Conservation (phyloP, 441 rosid genomes). For the Adansonia grandidieri region DNA sequence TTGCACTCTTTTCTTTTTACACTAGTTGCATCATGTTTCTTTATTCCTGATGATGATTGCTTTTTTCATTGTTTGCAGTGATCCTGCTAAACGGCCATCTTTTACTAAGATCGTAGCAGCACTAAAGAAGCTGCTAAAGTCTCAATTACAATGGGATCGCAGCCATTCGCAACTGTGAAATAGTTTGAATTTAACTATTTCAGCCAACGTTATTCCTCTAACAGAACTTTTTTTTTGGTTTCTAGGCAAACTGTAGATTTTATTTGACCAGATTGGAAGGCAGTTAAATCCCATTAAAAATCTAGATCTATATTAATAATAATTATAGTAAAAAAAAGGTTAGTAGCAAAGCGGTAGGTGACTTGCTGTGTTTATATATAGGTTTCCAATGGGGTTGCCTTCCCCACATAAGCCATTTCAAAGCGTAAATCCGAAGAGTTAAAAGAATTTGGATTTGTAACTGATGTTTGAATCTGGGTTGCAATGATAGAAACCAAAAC, state of each 20-base stretch:
- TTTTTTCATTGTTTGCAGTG: slow-evolving; percentile 42
- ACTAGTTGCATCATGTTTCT: background rate
- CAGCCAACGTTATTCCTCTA: slow-evolving; percentile 5
- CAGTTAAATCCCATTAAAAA: background rate
- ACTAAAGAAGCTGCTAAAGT: slow-evolving; percentile 77
- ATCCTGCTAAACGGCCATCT: slow-evolving; percentile 77
- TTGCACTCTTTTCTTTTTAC: background rate
- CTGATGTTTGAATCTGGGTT: too few species aligned
- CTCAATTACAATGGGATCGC: slow-evolving; percentile 70
- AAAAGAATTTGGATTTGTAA: slow-evolving; percentile 26
- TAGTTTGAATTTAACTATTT: background rate
- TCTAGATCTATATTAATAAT: slow-evolving; percentile 10
- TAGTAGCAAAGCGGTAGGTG: background rate
- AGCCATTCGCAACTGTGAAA: background rate
- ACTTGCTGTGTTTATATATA: slow-evolving; percentile 22
- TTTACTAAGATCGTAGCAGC: slow-evolving; percentile 63
- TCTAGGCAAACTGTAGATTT: slow-evolving; percentile 42
- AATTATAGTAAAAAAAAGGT: background rate
- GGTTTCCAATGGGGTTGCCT: slow-evolving; percentile 27
- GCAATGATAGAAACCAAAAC: too few species aligned
- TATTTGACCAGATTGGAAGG: slow-evolving; percentile 34
- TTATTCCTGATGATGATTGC: background rate
- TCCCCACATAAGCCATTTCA: slow-evolving; percentile 12
- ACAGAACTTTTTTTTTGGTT: slow-evolving; percentile 28
- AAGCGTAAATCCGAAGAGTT: slow-evolving; percentile 22